phyloP scores from a whole-genome alignment of 441 rosid species.

The Gossypium lobatum region DNA sequence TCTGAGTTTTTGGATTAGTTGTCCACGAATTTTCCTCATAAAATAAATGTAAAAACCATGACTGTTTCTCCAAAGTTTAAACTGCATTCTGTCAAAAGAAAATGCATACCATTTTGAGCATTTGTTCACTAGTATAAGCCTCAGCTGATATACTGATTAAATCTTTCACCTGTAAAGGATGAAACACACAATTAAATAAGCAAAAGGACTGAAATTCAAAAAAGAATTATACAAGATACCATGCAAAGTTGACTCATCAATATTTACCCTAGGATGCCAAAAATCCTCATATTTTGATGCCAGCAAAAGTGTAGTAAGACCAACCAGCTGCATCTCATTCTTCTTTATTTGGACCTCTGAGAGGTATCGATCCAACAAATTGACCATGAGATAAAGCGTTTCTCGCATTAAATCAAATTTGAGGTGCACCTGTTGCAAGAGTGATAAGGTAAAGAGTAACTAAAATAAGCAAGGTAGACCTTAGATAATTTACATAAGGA shows the following conservation, averaged over 20 bases:
- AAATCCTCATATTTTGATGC: conserved; percentile 94
- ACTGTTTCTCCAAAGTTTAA: not conserved
- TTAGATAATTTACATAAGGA: not conserved
- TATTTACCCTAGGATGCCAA: conserved; percentile 88
- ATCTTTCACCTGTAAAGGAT: conserved; percentile 61
- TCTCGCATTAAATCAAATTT: conserved; percentile 82
- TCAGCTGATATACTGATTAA: conserved; percentile 84
- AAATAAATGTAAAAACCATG: not conserved
- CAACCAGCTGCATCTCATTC: conserved; percentile 83
- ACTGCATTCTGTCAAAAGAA: not conserved
- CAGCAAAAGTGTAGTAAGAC: conserved; percentile 73
- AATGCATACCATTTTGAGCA: conserved; percentile 60
- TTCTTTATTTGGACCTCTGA: conserved; percentile 65
- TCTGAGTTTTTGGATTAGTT: not conserved
- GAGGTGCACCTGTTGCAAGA: conserved; percentile 65
- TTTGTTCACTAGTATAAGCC: conserved; percentile 67
- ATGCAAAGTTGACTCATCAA: not conserved
- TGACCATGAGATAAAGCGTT: conserved; percentile 79
- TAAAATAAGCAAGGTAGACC: not conserved
- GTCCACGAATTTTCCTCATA: not conserved
- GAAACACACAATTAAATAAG: conserved; percentile 4
- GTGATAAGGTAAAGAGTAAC: not conserved
- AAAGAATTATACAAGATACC: not conserved
- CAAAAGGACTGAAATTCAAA: not conserved
- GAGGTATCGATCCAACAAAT: conserved; percentile 66